Evolutionary conservation across 2,329 filamentous ascomycete species (phyloP).

Genomic region (Pseudocercospora fijiensis): DNA sequence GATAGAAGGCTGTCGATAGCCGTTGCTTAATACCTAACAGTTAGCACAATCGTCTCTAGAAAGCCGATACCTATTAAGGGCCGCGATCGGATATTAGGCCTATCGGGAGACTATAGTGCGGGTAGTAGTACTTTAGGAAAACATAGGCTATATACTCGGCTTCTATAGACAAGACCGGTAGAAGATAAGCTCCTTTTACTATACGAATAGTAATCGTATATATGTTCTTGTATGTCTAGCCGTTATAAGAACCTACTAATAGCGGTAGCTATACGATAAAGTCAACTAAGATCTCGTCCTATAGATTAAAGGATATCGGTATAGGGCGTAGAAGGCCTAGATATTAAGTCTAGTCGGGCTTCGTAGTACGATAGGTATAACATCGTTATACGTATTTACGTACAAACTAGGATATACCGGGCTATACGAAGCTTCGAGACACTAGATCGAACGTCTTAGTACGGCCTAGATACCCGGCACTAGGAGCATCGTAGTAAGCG

Average conservation of each 20-base stretch:
- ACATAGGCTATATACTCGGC: neutral
- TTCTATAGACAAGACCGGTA: neutral
- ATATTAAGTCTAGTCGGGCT: too few relatives aligned
- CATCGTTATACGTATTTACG: neutral
- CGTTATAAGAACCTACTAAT: neutral
- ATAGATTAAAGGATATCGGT: neutral
- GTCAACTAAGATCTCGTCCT: neutral
- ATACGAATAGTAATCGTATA: neutral
- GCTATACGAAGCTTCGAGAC: too few relatives aligned
- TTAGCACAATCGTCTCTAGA: conserved; percentile 2
- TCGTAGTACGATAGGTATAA: neutral
- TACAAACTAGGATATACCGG: neutral
- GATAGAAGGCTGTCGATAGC: neutral
- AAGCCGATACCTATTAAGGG: neutral
- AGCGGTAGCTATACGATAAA: neutral
- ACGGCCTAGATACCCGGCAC: neutral
- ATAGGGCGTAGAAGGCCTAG: neutral
- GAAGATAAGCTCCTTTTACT: neutral
- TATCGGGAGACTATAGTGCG: too few relatives aligned
- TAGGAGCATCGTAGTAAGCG: neutral
- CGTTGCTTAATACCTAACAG: neutral
- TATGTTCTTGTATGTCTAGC: neutral
- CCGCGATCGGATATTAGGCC: too few relatives aligned
- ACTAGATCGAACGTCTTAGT: neutral
- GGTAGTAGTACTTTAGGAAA: too few relatives aligned